Evolutionary conservation across 192 early-diverging fungal genomes (phyloP).

Genomic region (Kickxella alabastrina): DNA sequence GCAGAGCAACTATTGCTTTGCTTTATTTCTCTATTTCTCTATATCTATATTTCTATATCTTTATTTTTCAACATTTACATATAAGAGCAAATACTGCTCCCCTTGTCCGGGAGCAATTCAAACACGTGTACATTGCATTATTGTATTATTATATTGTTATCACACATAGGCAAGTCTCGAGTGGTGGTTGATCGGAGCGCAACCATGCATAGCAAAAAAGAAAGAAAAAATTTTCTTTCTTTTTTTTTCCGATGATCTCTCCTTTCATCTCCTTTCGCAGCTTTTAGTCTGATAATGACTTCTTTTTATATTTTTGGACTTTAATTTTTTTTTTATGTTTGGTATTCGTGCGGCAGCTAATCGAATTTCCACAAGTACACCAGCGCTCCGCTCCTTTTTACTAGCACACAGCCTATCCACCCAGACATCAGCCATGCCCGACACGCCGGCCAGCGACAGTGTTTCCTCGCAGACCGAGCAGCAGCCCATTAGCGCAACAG

Average conservation of each 20-base stretch:
- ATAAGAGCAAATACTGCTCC: not conserved
- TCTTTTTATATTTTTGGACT: not conserved
- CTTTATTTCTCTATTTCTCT: not conserved
- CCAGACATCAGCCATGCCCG: conserved; percentile 5
- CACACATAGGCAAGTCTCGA: too few relatives aligned
- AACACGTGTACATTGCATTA: too few relatives aligned
- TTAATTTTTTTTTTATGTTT: not conserved
- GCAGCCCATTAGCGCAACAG: not conserved
- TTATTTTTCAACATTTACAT: not conserved
- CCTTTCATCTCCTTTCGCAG: not conserved
- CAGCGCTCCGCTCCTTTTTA: not conserved
- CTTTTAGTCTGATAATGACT: not conserved
- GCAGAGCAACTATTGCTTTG: not conserved
- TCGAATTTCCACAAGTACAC: not conserved
- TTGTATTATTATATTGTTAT: too few relatives aligned
- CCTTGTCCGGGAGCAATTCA: too few relatives aligned
- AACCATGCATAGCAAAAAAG: too few relatives aligned
- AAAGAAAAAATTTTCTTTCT: too few relatives aligned
- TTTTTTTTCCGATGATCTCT: too few relatives aligned
- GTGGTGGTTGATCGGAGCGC: too few relatives aligned
- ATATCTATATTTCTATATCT: not conserved
- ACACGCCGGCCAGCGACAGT: not conserved
- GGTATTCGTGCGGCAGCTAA: not conserved
- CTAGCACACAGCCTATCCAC: not conserved
- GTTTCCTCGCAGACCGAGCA: not conserved